Evolutionary conservation across 257 asterid genomes (phyloP).

Genomic region (Asclepias syriaca): DNA sequence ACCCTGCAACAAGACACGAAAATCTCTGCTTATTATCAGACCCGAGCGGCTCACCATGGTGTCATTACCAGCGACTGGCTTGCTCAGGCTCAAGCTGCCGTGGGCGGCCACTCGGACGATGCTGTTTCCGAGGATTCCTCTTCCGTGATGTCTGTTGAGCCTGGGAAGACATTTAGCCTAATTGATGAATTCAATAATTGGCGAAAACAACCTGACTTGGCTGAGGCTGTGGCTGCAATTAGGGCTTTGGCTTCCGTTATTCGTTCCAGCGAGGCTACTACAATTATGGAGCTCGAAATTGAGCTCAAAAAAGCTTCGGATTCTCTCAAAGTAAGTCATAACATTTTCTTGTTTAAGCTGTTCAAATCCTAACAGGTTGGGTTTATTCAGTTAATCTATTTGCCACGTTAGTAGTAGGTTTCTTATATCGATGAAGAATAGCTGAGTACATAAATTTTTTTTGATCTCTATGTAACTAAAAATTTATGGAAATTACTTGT

Average conservation of each 20-base stretch:
- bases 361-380: background rate
- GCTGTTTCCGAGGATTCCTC: conserved; percentile 23
- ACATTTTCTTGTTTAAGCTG: background rate
- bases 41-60: conserved; percentile 90
- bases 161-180: conserved; percentile 45
- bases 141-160: conserved; percentile 19
- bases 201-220: conserved; percentile 88
- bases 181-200: conserved; percentile 80
- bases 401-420: background rate
- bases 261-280: conserved; percentile 74
- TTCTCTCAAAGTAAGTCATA: conserved; percentile 60
- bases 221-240: conserved; percentile 97
- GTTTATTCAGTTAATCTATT: background rate
- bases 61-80: conserved; percentile 93
- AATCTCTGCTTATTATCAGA: conserved; percentile 72
- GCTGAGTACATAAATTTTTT: background rate
- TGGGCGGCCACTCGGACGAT: conserved; percentile 31
- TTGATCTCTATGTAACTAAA: background rate
- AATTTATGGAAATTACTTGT: background rate
- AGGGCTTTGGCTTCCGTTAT: conserved; percentile 92
- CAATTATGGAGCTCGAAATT: conserved; percentile 92
- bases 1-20: conserved; percentile 38
- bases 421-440: background rate
- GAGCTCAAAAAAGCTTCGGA: conserved; percentile 87
- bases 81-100: conserved; percentile 83